These are phyloP conservation scores for Nicotiana sylvestris DNA, from an alignment of 257 asterid species.

Conservation along the genomic window DNA sequence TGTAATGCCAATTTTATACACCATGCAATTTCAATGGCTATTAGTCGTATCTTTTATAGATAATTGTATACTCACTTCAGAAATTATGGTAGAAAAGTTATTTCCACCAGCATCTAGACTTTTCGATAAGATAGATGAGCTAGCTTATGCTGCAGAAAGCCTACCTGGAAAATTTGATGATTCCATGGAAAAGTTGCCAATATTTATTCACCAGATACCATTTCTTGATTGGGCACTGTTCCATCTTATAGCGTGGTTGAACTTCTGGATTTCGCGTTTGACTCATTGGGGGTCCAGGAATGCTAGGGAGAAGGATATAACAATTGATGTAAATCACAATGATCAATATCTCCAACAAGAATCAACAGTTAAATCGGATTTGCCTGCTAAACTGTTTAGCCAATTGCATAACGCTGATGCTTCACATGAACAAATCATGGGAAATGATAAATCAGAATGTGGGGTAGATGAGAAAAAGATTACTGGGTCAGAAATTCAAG, in stretches of 20 bases:
- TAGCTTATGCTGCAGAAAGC: constrained; percentile 32
- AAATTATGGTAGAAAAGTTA: constrained; percentile 28
- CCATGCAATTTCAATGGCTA: constrained; percentile 32
- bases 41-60: constrained; percentile 38
- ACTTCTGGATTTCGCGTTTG: constrained; percentile 15
- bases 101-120: constrained; percentile 41
- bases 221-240: constrained; percentile 32
- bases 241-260: constrained; percentile 30
- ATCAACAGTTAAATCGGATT: background rate
- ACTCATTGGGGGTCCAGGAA: constrained; percentile 16
- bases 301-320: constrained; percentile 42
- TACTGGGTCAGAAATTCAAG: background rate
- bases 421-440: background rate
- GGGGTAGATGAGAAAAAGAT: background rate
- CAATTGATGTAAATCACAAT: constrained; percentile 23
- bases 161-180: constrained; percentile 39
- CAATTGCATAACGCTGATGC: background rate
- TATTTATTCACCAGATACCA: constrained; percentile 25
- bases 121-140: constrained; percentile 42
- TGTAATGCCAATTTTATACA: constrained; percentile 27
- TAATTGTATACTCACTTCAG: constrained; percentile 38
- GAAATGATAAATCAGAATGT: background rate
- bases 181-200: constrained; percentile 19
- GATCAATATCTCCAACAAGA: background rate
- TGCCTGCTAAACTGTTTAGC: background rate